Evolutionary conservation across 2,329 filamentous ascomycete genomes (phyloP).

Genomic region (Sporothrix mexicana): DNA sequence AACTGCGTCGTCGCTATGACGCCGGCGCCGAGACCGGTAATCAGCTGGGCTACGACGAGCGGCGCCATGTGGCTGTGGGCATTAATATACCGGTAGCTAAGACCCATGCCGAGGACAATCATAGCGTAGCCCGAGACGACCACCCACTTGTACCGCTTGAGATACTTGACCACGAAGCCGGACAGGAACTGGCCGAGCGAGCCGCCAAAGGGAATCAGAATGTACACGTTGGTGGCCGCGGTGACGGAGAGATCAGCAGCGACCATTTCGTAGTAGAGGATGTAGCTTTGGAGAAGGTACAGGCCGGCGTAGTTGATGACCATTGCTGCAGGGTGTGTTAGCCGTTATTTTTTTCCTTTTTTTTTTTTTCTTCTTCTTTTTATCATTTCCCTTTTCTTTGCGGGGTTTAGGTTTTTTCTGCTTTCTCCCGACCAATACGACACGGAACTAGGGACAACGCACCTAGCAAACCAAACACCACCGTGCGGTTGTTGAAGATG

Average conservation of each 20-base stretch:
- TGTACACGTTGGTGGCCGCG: not conserved
- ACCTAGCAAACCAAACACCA: too few species aligned
- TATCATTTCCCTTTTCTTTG: too few species aligned
- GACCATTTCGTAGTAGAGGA: not conserved
- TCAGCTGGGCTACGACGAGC: not conserved
- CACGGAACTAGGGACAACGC: too few species aligned
- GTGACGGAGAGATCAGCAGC: not conserved
- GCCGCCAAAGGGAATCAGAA: not conserved
- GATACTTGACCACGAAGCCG: not conserved
- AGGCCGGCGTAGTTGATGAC: not conserved
- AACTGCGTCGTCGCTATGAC: not conserved
- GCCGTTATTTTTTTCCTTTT: too few species aligned
- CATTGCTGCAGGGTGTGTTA: not conserved
- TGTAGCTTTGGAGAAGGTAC: not conserved
- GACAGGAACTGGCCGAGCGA: not conserved
- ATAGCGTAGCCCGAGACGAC: not conserved
- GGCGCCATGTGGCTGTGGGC: not conserved
- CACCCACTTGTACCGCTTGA: not conserved
- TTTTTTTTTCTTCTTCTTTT: too few species aligned
- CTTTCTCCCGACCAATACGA: too few species aligned
- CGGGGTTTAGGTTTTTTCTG: too few species aligned
- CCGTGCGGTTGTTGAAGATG: not conserved
- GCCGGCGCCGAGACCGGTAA: not conserved
- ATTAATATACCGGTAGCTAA: not conserved
- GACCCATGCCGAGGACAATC: not conserved